A percentile compares a stretch with the other conserved stretches of the same genome.
Evolutionary conservation across 31 red algal species (phyloP).

Genomic region (Porphyra umbilicalis): DNA sequence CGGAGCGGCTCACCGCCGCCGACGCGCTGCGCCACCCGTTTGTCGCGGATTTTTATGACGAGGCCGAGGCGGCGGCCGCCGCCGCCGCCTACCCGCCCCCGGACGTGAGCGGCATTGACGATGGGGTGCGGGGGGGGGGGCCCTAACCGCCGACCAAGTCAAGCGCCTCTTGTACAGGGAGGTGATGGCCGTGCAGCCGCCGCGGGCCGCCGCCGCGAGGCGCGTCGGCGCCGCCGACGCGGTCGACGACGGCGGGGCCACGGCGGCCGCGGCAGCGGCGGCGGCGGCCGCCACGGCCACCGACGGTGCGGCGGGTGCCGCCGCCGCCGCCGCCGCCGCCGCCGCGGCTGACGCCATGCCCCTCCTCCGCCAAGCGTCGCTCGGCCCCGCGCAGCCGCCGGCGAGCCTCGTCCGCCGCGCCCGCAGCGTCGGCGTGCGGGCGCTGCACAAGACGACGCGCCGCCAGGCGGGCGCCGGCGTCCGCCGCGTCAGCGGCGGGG

Average conservation of each 20-base stretch:
- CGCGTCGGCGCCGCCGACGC: background rate
- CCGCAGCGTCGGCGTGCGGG: background rate
- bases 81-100: background rate
- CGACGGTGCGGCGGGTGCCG: background rate
- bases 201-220: background rate
- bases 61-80: background rate
- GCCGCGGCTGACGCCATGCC: background rate
- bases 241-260: background rate
- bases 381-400: background rate
- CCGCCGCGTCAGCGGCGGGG: background rate
- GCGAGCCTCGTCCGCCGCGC: background rate
- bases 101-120: background rate
- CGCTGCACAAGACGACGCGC: background rate
- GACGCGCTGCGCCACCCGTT: constrained; percentile 78
- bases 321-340: background rate
- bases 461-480: background rate
- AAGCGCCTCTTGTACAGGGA: background rate
- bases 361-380: background rate
- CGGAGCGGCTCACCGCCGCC: constrained; percentile 60
- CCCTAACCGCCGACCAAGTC: background rate
- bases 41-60: constrained; percentile 41
- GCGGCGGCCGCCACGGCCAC: background rate
- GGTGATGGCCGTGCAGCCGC: background rate
- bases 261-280: background rate
- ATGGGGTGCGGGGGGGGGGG: background rate